Conservation (phyloP, 2,329 filamentous ascomycete species). For the Amauroascus verrucosus region DNA sequence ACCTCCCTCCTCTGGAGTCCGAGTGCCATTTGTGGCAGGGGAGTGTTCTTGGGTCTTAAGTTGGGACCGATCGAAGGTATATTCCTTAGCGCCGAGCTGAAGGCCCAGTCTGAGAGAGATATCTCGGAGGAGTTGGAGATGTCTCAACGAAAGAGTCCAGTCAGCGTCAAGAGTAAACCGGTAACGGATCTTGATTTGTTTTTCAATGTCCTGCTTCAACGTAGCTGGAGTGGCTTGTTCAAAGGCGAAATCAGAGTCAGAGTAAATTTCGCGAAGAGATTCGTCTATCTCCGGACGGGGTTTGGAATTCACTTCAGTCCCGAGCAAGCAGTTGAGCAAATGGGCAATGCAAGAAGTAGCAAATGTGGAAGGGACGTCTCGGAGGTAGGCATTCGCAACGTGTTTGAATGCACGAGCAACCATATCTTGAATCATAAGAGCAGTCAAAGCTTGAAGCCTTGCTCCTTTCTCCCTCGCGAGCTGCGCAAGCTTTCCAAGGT, state of each 20-base stretch:
- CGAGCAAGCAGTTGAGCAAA: slow-evolving; percentile 86
- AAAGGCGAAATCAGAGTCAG: slow-evolving; percentile 72
- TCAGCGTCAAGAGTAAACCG: slow-evolving; percentile 59
- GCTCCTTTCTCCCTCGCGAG: slow-evolving; percentile 57
- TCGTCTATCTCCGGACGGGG: slow-evolving; percentile 70
- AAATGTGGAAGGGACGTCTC: slow-evolving; percentile 67
- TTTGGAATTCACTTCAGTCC: slow-evolving; percentile 61
- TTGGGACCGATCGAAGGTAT: slow-evolving; percentile 51
- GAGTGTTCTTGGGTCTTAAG: slow-evolving; percentile 26
- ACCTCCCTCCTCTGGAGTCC: slow-evolving; percentile 29
- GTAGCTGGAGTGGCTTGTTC: slow-evolving; percentile 64
- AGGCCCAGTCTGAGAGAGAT: slow-evolving; percentile 80
- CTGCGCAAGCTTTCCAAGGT: slow-evolving; percentile 74
- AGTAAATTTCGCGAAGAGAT: slow-evolving; percentile 63
- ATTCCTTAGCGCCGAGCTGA: slow-evolving; percentile 72
- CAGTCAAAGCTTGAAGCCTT: slow-evolving; percentile 65
- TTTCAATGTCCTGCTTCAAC: slow-evolving; percentile 58
- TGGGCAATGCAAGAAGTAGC: slow-evolving; percentile 73
- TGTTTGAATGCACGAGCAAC: slow-evolving; percentile 94
- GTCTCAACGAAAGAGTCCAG: slow-evolving; percentile 59
- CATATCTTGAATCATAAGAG: slow-evolving; percentile 82
- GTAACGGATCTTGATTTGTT: slow-evolving; percentile 64
- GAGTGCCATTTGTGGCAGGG: slow-evolving; percentile 31
- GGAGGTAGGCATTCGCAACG: slow-evolving; percentile 66
- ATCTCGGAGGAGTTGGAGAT: slow-evolving; percentile 79